Evolutionary conservation across 2,329 filamentous ascomycete species (phyloP), one percentile per base, ranked within the genome.

Genomic region (Epichloe scottii): DNA sequence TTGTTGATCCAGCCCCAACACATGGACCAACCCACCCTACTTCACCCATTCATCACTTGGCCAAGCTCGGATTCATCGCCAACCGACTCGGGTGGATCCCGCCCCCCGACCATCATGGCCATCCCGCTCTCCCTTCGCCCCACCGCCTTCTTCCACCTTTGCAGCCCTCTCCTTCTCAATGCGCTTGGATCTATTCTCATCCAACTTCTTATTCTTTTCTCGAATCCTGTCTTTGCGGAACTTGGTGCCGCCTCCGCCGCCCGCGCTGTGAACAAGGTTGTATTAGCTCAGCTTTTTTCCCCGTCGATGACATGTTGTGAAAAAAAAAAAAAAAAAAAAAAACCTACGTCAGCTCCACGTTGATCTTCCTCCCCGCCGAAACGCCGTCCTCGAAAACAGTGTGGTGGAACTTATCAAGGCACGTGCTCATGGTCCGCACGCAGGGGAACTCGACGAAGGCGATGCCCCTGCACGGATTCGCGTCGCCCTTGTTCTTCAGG

Each of bases 401-500:
- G 70, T 96, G 90, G 70, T 97, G 90, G 70, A 91, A 91, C 56
- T 89, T 81, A 68, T 90, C 87, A 54, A 97, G 75, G 63, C 89
- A 95, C 34, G 88, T 93, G 74, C 94, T 87, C 89, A 95, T 94
- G 63, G 85, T 81, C 68, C 90, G 86, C 69, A 84, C 94, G 58
- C 82, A 78, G 56, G 82, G 82, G 64, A 96, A 97, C 68, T 97
- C 91, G 59, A 97, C 74, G 67, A 96, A 95, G 5, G 87, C 89
- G 60, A 86, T 85, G 37, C 89, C 87, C 58, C 84, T 84, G 62
- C 80, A 84, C 57, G 82, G 59, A 50, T 72, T 74, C 12, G 78
- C 75, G 56, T 81, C 73, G 50, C 72, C 71, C 58, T 81, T 81
- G 60, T 86, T 78, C 49, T 82, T 87, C 46, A 87, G 79, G 54